These are phyloP conservation scores for Quercus phellos DNA, from an alignment of 331 rosid genomes.

Conservation along the genomic window DNA sequence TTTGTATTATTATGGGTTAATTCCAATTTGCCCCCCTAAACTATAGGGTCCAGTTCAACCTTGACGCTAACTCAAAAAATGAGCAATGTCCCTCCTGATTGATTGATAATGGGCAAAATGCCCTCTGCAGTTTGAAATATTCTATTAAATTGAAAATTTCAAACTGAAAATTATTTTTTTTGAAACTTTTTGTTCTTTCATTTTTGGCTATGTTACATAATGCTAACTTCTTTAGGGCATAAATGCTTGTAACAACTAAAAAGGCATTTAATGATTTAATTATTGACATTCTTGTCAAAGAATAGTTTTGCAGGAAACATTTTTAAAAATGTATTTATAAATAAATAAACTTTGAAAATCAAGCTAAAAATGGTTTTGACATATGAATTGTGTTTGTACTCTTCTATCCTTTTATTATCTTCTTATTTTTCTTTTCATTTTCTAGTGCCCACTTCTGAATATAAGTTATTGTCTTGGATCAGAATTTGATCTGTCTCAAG, in stretches of 20 bases:
- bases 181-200: neutral
- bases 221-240: neutral
- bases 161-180: no score
- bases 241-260: neutral
- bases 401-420: neutral
- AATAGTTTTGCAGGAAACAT: no score
- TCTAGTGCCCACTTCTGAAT: slow-evolving; percentile 85
- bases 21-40: no score
- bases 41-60: no score
- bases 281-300: neutral
- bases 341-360: neutral
- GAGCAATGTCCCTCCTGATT: no score
- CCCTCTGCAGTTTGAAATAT: no score
- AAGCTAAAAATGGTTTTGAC: neutral
- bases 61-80: no score
- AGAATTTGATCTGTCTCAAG: slow-evolving; percentile 64
- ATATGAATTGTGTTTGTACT: slow-evolving; percentile 3
- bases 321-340: no score
- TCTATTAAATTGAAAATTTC: no score
- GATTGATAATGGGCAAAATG: no score
- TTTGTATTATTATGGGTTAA: neutral
- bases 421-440: slow-evolving; percentile 17
- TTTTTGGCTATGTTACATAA: neutral
- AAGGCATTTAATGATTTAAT: neutral
- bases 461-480: slow-evolving; percentile 86